Base-by-base conservation (phyloP, 345 rosid species). In the Eucalyptus tenuipes region DNA sequence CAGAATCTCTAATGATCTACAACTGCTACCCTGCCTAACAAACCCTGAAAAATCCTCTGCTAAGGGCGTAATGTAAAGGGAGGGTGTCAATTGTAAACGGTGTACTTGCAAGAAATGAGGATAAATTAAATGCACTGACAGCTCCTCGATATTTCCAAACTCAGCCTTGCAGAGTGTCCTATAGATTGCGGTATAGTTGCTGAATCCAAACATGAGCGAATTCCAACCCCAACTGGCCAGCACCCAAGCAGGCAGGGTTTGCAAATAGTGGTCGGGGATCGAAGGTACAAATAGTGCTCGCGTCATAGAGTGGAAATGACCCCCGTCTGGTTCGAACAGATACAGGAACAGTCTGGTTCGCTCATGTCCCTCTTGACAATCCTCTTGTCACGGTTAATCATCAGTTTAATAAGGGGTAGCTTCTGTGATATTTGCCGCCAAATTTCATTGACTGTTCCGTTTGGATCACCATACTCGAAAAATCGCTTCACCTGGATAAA, bases 341-440 rank as follows among this genome's bases (percentile, higher is more conserved):
- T 86, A 89, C 97, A 95, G 29, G 97, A 93, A 90, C 99, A 98
- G 92, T 93, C 93, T 29, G 97, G 95, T 90, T 92, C 95, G 31
- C 49, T 90, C 52, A 87, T 84, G 61, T 94, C 93, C 90, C 94
- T 95, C 91, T 90, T 89, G 42, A 95, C 94, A 10, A 95, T 92
- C 91, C 99, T 94, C 90, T 92, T 98, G 90, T 95, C 99, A 0
- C 98, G 97, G 88, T 97, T 98, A 66, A 92, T 94, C 99, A 95
- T 96, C 91, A 93, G 89, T 90, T 94, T 97, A 84, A 98, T 94
- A 66, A 97, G 94, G 49, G 98, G 97, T 64, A 97, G 94, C 95
- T 98, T 98, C 91, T 93, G 96, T 1, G 96, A 91, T 82, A 98
- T 93, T 92, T 96, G 94, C 44, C 94, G 96, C 99, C 99, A 98